Percentiles rank a stretch among this genome's conserved stretches.
These are phyloP conservation scores for Ceratocystis cacaofunesta DNA, from an alignment of 2,329 filamentous ascomycete species.

Conservation along the genomic window DNA sequence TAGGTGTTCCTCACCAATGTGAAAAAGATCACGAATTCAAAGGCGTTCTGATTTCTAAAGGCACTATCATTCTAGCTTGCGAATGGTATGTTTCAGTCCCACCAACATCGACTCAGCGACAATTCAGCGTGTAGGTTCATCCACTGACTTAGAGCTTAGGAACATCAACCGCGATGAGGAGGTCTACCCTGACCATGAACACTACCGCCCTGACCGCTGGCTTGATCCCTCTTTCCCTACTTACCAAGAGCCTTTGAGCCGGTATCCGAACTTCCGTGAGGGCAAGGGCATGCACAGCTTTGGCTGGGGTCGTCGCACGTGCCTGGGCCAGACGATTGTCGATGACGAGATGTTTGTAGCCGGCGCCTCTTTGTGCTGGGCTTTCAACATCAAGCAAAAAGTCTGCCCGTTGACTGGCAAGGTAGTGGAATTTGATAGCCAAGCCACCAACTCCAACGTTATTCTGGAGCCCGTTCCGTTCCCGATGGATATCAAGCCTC, in stretches of 20 bases:
- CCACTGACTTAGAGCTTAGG: constrained; percentile 24
- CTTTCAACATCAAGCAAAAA: constrained; percentile 30
- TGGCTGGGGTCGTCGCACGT: constrained; percentile 48
- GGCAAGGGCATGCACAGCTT: constrained; percentile 46
- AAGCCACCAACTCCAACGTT: constrained; percentile 37
- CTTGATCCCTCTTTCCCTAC: constrained; percentile 48
- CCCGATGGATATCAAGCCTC: constrained; percentile 30
- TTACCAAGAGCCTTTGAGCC: constrained; percentile 47
- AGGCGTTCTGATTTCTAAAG: constrained; percentile 34
- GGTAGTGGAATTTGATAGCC: constrained; percentile 31
- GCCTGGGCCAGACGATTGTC: constrained; percentile 46
- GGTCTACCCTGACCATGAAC: constrained; percentile 49
- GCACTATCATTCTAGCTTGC: constrained; percentile 34
- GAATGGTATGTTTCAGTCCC: constrained; percentile 29
- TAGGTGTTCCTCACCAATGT: constrained; percentile 34
- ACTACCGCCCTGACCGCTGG: constrained; percentile 47
- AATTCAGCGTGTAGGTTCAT: neutral
- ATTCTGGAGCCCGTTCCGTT: constrained; percentile 37
- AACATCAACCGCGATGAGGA: constrained; percentile 42
- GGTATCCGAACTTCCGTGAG: constrained; percentile 47
- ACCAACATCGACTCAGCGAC: neutral
- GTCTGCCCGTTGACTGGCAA: constrained; percentile 30
- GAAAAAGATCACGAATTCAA: constrained; percentile 33
- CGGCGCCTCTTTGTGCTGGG: constrained; percentile 35
- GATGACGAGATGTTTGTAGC: constrained; percentile 43